Conservation (phyloP, 169 alveolate genomes). For the Perkinsus chesapeaki region DNA sequence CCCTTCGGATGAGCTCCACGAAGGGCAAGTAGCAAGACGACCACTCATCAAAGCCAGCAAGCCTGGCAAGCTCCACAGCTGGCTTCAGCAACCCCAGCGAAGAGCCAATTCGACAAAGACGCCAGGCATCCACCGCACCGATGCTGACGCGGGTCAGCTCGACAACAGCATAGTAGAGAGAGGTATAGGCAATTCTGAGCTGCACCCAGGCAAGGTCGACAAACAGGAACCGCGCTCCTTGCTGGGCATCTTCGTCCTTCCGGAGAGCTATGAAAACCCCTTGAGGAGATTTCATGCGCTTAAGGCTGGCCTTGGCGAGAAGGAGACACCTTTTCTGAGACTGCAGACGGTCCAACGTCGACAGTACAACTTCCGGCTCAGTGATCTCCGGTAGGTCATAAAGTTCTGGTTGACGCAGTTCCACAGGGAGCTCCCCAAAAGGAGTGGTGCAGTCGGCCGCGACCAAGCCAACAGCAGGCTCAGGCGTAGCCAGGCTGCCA, state of each 20-base stretch:
- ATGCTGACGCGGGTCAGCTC: neutral
- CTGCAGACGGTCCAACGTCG: neutral
- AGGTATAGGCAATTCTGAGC: neutral
- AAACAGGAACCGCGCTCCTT: neutral
- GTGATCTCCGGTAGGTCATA: neutral
- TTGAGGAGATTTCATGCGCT: neutral
- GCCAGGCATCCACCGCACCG: neutral
- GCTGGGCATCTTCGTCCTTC: neutral
- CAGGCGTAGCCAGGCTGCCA: neutral
- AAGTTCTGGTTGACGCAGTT: neutral
- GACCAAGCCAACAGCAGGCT: neutral
- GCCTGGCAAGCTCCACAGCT: neutral
- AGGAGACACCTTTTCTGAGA: neutral
- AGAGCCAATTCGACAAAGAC: neutral
- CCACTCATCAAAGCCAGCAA: neutral
- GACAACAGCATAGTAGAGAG: neutral
- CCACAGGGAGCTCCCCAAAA: neutral
- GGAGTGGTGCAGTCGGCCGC: neutral
- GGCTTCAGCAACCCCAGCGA: neutral
- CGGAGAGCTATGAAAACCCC: neutral
- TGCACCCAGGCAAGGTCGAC: neutral
- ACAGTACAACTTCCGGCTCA: neutral
- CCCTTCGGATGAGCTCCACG: neutral
- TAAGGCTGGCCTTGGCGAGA: neutral
- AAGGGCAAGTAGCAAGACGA: neutral